Percentiles rank a stretch among this genome's conserved stretches.
Conservation (phyloP, 2,329 filamentous ascomycete species). For the Fusarium incarnatum region DNA sequence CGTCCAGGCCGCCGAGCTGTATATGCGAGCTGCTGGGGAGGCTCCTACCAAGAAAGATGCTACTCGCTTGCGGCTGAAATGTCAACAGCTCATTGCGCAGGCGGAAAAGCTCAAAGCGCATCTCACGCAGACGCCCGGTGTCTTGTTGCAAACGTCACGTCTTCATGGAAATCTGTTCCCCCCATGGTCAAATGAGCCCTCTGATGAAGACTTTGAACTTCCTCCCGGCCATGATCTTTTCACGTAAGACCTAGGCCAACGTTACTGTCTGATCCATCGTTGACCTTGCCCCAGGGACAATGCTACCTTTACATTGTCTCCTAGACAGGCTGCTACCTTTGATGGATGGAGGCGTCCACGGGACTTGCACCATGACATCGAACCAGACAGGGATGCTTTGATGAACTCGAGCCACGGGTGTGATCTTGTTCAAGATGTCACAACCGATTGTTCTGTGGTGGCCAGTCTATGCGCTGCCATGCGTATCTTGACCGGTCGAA, state of each 20-base stretch:
- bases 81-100: slow-evolving; percentile 73
- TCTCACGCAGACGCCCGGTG: slow-evolving; percentile 46
- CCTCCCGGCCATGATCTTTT: slow-evolving; percentile 65
- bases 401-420: slow-evolving; percentile 71
- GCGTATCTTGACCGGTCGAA: slow-evolving; percentile 74
- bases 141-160: slow-evolving; percentile 80
- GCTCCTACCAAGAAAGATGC: slow-evolving; percentile 72
- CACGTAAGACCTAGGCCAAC: slow-evolving; percentile 61
- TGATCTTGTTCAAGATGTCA: slow-evolving; percentile 94
- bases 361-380: slow-evolving; percentile 62
- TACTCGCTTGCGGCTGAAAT: slow-evolving; percentile 73
- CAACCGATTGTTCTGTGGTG: slow-evolving; percentile 96
- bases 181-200: slow-evolving; percentile 79
- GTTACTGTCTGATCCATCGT: background rate
- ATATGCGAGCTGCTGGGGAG: slow-evolving; percentile 79
- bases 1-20: slow-evolving; percentile 81
- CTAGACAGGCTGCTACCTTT: slow-evolving; percentile 80
- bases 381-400: slow-evolving; percentile 54
- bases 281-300: slow-evolving; percentile 67
- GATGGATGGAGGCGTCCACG: slow-evolving; percentile 82
- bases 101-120: slow-evolving; percentile 80
- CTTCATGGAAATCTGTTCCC: slow-evolving; percentile 87
- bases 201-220: slow-evolving; percentile 70
- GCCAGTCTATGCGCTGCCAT: slow-evolving; percentile 90
- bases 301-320: slow-evolving; percentile 77